Evolutionary conservation across 306 rosid genomes (phyloP), one percentile per base, ranked within the genome.

Genomic region (cucumber (Cucumis sativus)): DNA sequence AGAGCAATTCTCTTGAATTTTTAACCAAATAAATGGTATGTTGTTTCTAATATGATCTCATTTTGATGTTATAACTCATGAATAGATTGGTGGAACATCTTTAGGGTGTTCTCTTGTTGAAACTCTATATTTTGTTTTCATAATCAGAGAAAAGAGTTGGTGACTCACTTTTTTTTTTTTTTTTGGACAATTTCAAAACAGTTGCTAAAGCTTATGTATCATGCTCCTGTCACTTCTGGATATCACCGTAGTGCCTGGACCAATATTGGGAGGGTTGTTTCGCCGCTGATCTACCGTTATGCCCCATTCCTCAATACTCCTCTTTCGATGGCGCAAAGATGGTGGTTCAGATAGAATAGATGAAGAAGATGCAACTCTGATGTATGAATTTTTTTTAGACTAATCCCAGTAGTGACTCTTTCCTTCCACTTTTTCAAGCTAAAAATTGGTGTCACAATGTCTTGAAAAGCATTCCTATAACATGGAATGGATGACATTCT

Each of bases 181-280:
- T 62, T 51, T 1, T 59, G 64, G 51, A 37, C 80, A 3, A 30
- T 73, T 49, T 7, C 61, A 67, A 80, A 28, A 17, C 92, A 92
- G 97, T 87, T 94, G 55, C 80, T 94, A 87, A 94, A 94, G 88
- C 92, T 94, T 84, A 94, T 94, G 98, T 92, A 94, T 80, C 91
- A 88, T 28, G 95, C 90, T 56, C 98, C 97, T 4, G 97, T 78
- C 23, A 94, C 93, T 2, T 87, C 98, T 49, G 78, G 87, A 59
- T 94, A 94, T 85, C 97, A 94, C 83, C 94, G 79, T 40, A 94
- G 92, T 20, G 93, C 88, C 54, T 94, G 98, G 98, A 78, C 95
- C 16, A 89, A 84, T 84, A 86, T 94, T 5, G 96, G 95, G 74
- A 81, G 88, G 84, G 47, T 72, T 1, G 84, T 86, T 14, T 82